Evolutionary conservation across 1,139 yeast genomes (phyloP).

Genomic region (Eremothecium coryli): DNA sequence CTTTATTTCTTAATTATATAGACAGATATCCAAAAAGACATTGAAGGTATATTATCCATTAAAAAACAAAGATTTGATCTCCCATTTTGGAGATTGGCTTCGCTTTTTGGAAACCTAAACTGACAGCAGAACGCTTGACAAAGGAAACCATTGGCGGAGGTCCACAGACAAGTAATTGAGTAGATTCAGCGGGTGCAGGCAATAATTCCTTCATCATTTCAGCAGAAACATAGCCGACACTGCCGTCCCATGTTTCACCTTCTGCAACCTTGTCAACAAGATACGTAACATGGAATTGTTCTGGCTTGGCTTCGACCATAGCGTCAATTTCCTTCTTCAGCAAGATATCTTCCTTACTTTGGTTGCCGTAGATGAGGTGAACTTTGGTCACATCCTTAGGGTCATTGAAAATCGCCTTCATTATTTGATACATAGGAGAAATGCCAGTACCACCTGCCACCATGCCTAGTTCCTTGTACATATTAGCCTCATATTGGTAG

Average conservation of each 20-base stretch:
- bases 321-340: slow-evolving; percentile 71
- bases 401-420: slow-evolving; percentile 66
- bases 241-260: slow-evolving; percentile 58
- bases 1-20: too few relatives aligned
- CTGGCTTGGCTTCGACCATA: slow-evolving; percentile 55
- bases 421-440: slow-evolving; percentile 88
- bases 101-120: slow-evolving; percentile 77
- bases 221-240: slow-evolving; percentile 71
- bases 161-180: slow-evolving; percentile 81
- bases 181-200: slow-evolving; percentile 45
- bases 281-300: slow-evolving; percentile 59
- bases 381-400: slow-evolving; percentile 60
- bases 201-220: slow-evolving; percentile 60
- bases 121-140: slow-evolving; percentile 70
- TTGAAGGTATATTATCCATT: too few relatives aligned
- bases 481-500: slow-evolving; percentile 76
- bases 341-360: slow-evolving; percentile 67
- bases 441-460: slow-evolving; percentile 62
- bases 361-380: slow-evolving; percentile 59
- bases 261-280: slow-evolving; percentile 57
- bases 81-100: slow-evolving; percentile 86
- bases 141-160: slow-evolving; percentile 86
- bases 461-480: slow-evolving; percentile 62
- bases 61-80: slow-evolving; percentile 87
- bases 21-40: too few relatives aligned